Percentiles rank a stretch among this genome's conserved stretches.
Conservation (phyloP, 2,329 filamentous ascomycete species). For the Talaromyces piceae region DNA sequence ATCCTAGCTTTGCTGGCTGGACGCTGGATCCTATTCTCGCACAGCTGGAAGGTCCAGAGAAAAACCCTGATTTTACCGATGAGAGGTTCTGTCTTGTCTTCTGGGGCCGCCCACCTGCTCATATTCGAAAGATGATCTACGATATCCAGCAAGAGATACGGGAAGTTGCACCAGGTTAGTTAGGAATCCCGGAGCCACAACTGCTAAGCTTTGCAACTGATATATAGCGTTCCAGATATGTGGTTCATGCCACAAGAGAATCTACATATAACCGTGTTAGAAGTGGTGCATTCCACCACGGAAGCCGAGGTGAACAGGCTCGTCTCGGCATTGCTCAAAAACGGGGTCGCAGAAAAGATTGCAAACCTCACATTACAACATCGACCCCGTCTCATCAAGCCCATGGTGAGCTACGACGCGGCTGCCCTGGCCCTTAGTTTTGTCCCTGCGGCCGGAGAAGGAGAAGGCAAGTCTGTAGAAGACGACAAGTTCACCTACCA, state of each 20-base stretch:
- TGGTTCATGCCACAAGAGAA: slow-evolving; percentile 78
- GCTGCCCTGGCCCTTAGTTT: slow-evolving; percentile 83
- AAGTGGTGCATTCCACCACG: slow-evolving; percentile 74
- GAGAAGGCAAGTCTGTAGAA: slow-evolving; percentile 26
- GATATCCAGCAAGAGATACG: slow-evolving; percentile 62
- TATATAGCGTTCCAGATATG: slow-evolving; percentile 47
- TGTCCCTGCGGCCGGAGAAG: slow-evolving; percentile 66
- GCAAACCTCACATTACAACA: slow-evolving; percentile 60
- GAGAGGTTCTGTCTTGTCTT: slow-evolving; percentile 75
- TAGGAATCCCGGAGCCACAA: background rate
- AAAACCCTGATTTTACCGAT: slow-evolving; percentile 65
- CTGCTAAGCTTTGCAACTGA: background rate
- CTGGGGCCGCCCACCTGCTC: slow-evolving; percentile 74
- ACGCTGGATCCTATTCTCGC: slow-evolving; percentile 68
- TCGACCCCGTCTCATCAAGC: slow-evolving; percentile 70
- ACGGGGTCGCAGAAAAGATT: slow-evolving; percentile 47
- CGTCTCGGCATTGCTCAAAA: slow-evolving; percentile 49
- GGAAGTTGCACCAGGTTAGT: slow-evolving; percentile 61
- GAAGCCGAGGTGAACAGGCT: slow-evolving; percentile 59
- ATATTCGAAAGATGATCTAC: slow-evolving; percentile 59
- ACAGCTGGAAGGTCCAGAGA: slow-evolving; percentile 56
- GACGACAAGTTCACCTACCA: slow-evolving; percentile 77
- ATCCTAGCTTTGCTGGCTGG: slow-evolving; percentile 60
- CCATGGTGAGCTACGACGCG: slow-evolving; percentile 74
- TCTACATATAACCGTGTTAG: slow-evolving; percentile 79